A percentile compares a stretch with the other conserved stretches of the same genome.
These are phyloP conservation scores for Eucalyptus dawsonii DNA, from an alignment of 345 rosid species.

Conservation along the genomic window DNA sequence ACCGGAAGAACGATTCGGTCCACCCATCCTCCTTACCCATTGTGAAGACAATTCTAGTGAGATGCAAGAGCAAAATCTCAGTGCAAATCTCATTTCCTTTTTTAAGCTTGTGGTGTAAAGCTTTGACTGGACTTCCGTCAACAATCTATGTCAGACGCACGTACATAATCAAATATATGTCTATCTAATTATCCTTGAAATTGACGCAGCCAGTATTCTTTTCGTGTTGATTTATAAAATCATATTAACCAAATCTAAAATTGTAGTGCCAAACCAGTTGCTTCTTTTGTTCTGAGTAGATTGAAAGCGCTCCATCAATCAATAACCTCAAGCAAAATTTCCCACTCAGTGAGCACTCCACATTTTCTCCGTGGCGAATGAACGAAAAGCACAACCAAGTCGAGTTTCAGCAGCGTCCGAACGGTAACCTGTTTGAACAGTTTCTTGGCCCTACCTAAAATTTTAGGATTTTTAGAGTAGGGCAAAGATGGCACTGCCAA, in stretches of 20 bases:
- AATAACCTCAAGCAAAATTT: background rate
- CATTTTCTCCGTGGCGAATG: background rate
- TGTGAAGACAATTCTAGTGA: background rate
- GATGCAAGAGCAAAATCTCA: background rate
- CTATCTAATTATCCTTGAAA: background rate
- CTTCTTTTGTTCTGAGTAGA: background rate
- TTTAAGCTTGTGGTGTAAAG: background rate
- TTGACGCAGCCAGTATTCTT: background rate
- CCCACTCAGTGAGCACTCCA: background rate
- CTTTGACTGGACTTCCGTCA: background rate
- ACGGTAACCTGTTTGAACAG: background rate
- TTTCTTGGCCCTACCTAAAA: background rate
- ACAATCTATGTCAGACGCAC: background rate
- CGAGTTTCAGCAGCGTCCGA: background rate
- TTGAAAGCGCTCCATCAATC: background rate
- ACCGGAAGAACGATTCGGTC: background rate
- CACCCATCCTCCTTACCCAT: accelerated
- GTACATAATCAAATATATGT: background rate
- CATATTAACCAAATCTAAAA: background rate
- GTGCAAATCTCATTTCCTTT: background rate
- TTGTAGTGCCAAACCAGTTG: background rate
- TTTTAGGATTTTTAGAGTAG: background rate
- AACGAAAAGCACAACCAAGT: background rate
- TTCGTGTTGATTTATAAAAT: background rate
- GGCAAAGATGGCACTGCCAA: background rate